A percentile compares a stretch with the other conserved stretches of the same genome.
Conservation (phyloP, 306 rosid species). For the Trifolium pratense region DNA sequence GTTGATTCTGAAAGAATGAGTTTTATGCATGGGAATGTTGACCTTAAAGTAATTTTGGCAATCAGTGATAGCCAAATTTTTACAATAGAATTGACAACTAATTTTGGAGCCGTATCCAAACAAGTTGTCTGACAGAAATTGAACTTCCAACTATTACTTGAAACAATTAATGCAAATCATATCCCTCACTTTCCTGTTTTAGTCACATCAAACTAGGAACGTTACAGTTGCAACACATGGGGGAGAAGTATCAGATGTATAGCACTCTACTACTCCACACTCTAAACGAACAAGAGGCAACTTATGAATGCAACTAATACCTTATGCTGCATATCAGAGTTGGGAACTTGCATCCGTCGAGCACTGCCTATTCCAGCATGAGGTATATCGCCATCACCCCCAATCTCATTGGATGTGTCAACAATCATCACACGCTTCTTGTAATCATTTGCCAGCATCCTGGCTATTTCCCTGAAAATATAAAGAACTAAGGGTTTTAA, state of each 20-base stretch:
- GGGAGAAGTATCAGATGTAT: constrained; percentile 1
- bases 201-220: background rate
- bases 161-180: constrained; percentile 10
- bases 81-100: constrained; percentile 13
- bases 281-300: constrained; percentile 30
- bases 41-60: background rate
- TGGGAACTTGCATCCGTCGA: constrained; percentile 95
- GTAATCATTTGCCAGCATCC: constrained; percentile 93
- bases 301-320: constrained; percentile 43
- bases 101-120: constrained; percentile 3
- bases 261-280: constrained; percentile 1
- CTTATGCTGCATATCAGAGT: constrained; percentile 88
- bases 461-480: constrained; percentile 79
- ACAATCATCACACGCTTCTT: constrained; percentile 97
- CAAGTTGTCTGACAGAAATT: background rate
- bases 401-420: constrained; percentile 98
- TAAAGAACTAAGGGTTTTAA: constrained; percentile 10
- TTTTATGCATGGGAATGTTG: constrained; percentile 6
- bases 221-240: background rate
- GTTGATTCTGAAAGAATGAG: constrained; percentile 15
- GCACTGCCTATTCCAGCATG: constrained; percentile 94
- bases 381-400: constrained; percentile 99
- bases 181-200: constrained; percentile 3
- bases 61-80: background rate
- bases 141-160: constrained; percentile 14